Evolutionary conservation across 495 filamentous ascomycete species (phyloP), one percentile per base, ranked within the genome.

Genomic region (Penicillium simplicissimum): DNA sequence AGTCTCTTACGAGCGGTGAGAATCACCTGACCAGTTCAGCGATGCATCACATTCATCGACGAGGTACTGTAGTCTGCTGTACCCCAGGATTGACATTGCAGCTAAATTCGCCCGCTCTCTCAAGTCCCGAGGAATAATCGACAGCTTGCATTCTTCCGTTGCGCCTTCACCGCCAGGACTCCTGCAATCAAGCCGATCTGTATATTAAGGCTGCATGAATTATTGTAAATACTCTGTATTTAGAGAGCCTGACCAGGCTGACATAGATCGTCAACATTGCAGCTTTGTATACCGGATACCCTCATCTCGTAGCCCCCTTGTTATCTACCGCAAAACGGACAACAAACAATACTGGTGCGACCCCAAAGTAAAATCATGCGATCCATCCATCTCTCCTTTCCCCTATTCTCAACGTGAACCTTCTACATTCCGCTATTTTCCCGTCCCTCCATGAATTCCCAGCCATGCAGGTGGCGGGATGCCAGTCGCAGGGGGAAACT

Each of bases 61-160:
- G 8, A 17, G 14, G 19, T 17, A 3, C 23, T 25, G 23, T 33
- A 40, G 21, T 19, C 33, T 36, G 34, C 52, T 65, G 62, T 40
- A 65, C 62, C 62, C 62, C 62, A 60, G 62, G 34, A 57, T 60
- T 57, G 47, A 38, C 56, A 54, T 55, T 57, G 52, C 52, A 55
- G 49, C 60, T 62, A 49, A n/a, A n/a, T n/a, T n/a, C n/a, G n/a
- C n/a, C n/a, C n/a, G 47, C 23, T 45, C 42, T 8, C 17, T 9
- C 17, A 10, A 10, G 40, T 43, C 40, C 40, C 40, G n/a, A 43
- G 17, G 11, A 43, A 10, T 21, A 19, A 6, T 23, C 40, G n/a
- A 42, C 19, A 45, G 8, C 42, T 36, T 35, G 23, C 38, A n/a
- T 23, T 57, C 23, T 57, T 45, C 19, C 4, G 14, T 8, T 19